Evolutionary conservation across 129 eudicot species (phyloP), one percentile per base, ranked within the genome.

Genomic region (Flaveria sonorensis): DNA sequence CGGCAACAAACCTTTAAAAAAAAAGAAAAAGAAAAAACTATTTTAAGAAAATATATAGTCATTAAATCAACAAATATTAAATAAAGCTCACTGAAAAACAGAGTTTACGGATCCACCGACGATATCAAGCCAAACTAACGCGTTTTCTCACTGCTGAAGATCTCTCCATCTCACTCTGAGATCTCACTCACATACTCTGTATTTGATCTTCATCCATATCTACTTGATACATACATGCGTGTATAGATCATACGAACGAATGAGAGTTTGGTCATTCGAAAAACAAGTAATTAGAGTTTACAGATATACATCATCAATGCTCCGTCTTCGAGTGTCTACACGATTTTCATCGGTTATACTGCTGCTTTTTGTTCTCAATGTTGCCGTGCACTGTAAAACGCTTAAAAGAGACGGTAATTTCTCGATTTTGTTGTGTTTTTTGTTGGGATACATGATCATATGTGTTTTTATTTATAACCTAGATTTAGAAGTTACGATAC

Each of bases 391-490:
- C 71, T 88, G 84, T 79, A 92, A 90, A 86, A 92, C 98, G 80
- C 96, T 92, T 46, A 92, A 92, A 81, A 85, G 98, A 79, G 98
- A 92, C 73, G 96, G 98, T 92, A 83, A 74, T 21, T 45, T 82
- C 77, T 63, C 61, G 2, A n/a, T 26, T 21, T 18, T 0, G 16
- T 32, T 14, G 2, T 32, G 11, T 24, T 15, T 77, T 69, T 21
- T 46, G 39, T 69, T 1, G 48, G 7, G 52, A 70, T 59, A 51
- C 76, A 57, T 78, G 47, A 46, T 68, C 50, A 24, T 60, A 6
- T 70, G 28, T 46, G 52, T 20, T 45, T 28, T 78, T 70, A 21
- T 47, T 12, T 13, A 47, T 75, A 60, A 39, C 18, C 61, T 71
- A 48, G 67, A 79, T 60, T 62, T 69, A 28, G 52, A 57, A 77